Evolutionary conservation across 495 filamentous ascomycete species (phyloP), one percentile per base, ranked within the genome.

Genomic region (Penicillium manginii): DNA sequence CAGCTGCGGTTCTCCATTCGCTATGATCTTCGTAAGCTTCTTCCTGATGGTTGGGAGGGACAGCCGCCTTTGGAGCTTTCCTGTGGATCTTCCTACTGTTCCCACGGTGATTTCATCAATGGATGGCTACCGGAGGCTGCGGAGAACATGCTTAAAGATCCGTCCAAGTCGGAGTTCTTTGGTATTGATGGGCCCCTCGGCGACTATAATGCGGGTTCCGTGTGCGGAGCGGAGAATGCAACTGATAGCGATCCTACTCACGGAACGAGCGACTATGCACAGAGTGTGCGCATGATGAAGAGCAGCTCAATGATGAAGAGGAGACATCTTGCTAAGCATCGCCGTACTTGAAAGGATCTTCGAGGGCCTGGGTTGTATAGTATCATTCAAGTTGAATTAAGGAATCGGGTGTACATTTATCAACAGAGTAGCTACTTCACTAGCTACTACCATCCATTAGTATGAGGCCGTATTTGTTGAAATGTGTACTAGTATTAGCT

Each of bases 111-210:
- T 31, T 67, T 63, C 40, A 59, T 67, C 52, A 63, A 61, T 14
- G 64, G 64, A 7, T 67, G 64, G 60, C 43, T 54, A 26, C 55
- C 59, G n/a, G 64, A 63, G 46, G 64, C 64, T n/a, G 64, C 64
- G 12, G 57, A 67, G 55, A 63, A 63, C 9, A 67, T 67, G 64
- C 39, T 60, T 0, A 50, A 29, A 55, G 55, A 31, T 2, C 35
- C 47, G 32, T 54, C 55, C 4, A 58, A 63, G n/a, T 55, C 52
- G 2, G 58, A 61, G 18, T 67, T 59, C 22, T 54, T 59, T 10
- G 37, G 22, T 12, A 35, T 67, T 10, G 33, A 57, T 50, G 64
- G 64, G 7, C 60, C 57, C 1, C 3, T 45, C 0, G 60, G 57
- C 14, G 47, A 40, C 12, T 58, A 55, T n/a, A 48, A 50, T 31